These are phyloP conservation scores for Boletus coccyginus DNA, from an alignment of 768 basidiomycete genomes.

Conservation along the genomic window DNA sequence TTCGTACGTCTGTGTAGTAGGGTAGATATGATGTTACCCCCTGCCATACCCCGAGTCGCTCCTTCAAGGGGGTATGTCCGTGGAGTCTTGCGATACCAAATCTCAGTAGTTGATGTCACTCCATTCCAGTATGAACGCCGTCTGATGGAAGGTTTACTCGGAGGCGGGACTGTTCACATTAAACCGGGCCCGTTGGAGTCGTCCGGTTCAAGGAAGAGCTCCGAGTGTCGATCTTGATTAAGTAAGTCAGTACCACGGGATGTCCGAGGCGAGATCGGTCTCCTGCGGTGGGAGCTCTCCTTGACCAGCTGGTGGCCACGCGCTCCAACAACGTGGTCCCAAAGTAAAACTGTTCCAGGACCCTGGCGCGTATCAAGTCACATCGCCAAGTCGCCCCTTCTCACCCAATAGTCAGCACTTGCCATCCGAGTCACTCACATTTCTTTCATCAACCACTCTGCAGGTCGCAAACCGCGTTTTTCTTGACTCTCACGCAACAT, in stretches of 20 bases:
- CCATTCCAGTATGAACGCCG: conserved; percentile 20
- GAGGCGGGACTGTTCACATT: conserved; percentile 7
- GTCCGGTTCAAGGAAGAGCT: background rate
- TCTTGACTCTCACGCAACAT: conserved; percentile 35
- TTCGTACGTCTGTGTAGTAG: background rate
- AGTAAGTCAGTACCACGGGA: conserved; percentile 18
- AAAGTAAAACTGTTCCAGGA: conserved; percentile 20
- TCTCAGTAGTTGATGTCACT: background rate
- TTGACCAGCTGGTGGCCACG: conserved; percentile 14
- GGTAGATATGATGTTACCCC: no score
- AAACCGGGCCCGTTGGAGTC: conserved; percentile 1
- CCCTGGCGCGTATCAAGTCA: conserved; percentile 27
- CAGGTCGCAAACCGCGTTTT: conserved; percentile 33
- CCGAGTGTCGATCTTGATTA: conserved; percentile 26
- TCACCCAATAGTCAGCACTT: conserved; percentile 12
- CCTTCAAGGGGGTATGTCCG: no score
- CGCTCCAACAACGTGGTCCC: conserved; percentile 21
- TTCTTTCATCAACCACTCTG: conserved; percentile 24
- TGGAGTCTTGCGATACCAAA: background rate
- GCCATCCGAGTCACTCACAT: conserved; percentile 21
- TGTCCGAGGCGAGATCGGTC: conserved; percentile 11
- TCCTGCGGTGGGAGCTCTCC: conserved; percentile 8
- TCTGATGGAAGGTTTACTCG: background rate
- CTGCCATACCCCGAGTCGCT: no score
- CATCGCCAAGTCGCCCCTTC: conserved; percentile 21